Percentiles rank a stretch among this genome's conserved stretches.
phyloP scores from a whole-genome alignment of 192 early-diverging fungal species.

The Chytriomyces hyalinus region DNA sequence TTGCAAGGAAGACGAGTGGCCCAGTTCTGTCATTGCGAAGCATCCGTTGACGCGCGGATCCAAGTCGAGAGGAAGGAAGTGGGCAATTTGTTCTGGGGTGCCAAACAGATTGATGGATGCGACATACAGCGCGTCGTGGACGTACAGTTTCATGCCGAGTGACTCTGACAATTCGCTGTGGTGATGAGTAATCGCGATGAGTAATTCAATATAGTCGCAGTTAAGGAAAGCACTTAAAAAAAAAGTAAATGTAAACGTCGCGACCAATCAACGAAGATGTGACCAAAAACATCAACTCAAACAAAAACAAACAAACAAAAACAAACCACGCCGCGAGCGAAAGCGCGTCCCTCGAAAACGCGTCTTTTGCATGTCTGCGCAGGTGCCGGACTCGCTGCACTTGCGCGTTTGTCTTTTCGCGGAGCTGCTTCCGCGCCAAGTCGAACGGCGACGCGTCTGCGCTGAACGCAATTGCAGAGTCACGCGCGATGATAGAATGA shows the following conservation, averaged over 20 bases:
- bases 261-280: too few species aligned
- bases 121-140: constrained; percentile 68
- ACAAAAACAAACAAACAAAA: neutral
- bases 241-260: neutral
- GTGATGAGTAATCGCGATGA: neutral
- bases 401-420: constrained; percentile 5
- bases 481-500: constrained; percentile 1
- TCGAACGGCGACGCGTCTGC: neutral
- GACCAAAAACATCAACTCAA: too few species aligned
- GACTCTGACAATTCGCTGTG: neutral
- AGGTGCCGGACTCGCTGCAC: neutral
- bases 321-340: neutral
- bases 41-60: constrained; percentile 81
- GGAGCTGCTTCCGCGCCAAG: constrained; percentile 4
- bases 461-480: neutral
- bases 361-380: neutral
- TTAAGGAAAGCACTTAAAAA: neutral
- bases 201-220: neutral
- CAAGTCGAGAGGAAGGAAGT: constrained; percentile 82
- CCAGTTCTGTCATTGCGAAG: constrained; percentile 93
- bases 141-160: constrained; percentile 49
- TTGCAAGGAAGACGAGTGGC: constrained; percentile 40
- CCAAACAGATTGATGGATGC: constrained; percentile 84
- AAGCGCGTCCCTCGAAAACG: neutral
- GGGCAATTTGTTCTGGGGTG: constrained; percentile 79